phyloP scores from a whole-genome alignment of 2,329 filamentous ascomycete genomes.

The Fusarium sp. region DNA sequence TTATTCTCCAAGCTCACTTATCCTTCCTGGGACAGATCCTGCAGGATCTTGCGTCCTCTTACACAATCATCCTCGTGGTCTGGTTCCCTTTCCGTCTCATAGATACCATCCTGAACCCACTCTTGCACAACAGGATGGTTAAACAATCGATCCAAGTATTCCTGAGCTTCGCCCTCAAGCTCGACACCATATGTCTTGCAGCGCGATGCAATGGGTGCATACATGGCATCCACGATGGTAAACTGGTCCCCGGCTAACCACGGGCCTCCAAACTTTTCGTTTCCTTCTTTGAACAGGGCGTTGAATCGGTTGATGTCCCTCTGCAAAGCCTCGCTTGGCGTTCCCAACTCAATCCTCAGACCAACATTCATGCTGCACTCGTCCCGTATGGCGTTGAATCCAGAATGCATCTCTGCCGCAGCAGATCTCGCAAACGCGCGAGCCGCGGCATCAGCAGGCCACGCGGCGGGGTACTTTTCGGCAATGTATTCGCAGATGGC shows the following conservation, averaged over 20 bases:
- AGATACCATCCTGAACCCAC: slow-evolving; percentile 54
- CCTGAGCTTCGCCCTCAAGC: slow-evolving; percentile 45
- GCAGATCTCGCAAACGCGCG: slow-evolving; percentile 58
- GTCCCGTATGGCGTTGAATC: slow-evolving; percentile 55
- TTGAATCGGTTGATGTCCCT: slow-evolving; percentile 52
- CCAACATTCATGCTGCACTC: slow-evolving; percentile 59
- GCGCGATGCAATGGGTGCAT: slow-evolving; percentile 55
- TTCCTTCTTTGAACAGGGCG: slow-evolving; percentile 53
- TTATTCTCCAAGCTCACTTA: neutral
- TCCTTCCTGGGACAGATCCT: slow-evolving; percentile 40
- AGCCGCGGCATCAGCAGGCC: slow-evolving; percentile 54
- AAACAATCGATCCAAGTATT: slow-evolving; percentile 51
- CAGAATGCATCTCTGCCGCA: slow-evolving; percentile 61
- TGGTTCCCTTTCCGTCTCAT: slow-evolving; percentile 53
- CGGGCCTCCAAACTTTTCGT: slow-evolving; percentile 55
- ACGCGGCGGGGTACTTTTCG: slow-evolving; percentile 56
- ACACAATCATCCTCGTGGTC: slow-evolving; percentile 52
- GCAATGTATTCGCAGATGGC: slow-evolving; percentile 62
- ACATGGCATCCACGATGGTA: slow-evolving; percentile 56
- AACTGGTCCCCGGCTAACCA: slow-evolving; percentile 55
- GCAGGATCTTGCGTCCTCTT: slow-evolving; percentile 47
- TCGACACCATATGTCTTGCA: slow-evolving; percentile 53
- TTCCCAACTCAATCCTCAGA: slow-evolving; percentile 50
- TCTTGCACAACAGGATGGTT: slow-evolving; percentile 50
- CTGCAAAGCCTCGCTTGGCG: slow-evolving; percentile 46